A percentile compares a stretch with the other conserved stretches of the same genome.
Conservation (phyloP, 768 basidiomycete species). For the Leucosporidium scottii region DNA sequence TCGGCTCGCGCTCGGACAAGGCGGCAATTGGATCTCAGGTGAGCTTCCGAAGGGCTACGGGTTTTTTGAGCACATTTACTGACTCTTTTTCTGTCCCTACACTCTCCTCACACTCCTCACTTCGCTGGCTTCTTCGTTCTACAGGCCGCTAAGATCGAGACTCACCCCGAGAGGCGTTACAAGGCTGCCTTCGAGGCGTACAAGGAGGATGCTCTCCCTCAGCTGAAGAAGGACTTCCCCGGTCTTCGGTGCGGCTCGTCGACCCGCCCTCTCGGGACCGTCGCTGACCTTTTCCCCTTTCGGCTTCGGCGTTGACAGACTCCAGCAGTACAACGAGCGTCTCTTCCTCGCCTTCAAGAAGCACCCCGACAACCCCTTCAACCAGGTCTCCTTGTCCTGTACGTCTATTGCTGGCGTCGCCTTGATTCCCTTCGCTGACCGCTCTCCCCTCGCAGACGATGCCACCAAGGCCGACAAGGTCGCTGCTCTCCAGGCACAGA, state of each 20-base stretch:
- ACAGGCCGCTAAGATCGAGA: slow-evolving; percentile 26
- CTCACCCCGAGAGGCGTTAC: slow-evolving; percentile 43
- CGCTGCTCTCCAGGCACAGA: slow-evolving; percentile 39
- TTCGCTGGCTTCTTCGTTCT: too few relatives aligned
- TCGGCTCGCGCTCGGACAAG: slow-evolving; percentile 44
- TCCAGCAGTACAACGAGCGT: slow-evolving; percentile 36
- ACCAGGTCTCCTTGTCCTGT: slow-evolving; percentile 41
- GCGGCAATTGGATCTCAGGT: slow-evolving; percentile 41
- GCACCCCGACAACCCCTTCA: slow-evolving; percentile 41
- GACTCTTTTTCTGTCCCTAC: too few relatives aligned
- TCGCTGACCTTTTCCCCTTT: not conserved
- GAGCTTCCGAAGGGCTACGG: too few relatives aligned
- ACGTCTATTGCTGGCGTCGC: slow-evolving; percentile 1
- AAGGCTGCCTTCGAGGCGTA: slow-evolving; percentile 48
- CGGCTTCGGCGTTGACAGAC: not conserved
- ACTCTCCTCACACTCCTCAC: too few relatives aligned
- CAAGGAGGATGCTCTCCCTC: slow-evolving; percentile 44
- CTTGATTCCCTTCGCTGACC: not conserved
- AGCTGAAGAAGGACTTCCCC: slow-evolving; percentile 44
- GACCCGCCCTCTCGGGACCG: not conserved
- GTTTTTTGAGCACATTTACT: too few relatives aligned
- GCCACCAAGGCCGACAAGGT: slow-evolving; percentile 46
- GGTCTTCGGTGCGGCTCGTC: slow-evolving; percentile 39
- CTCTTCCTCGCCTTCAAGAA: slow-evolving; percentile 47
- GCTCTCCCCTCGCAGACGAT: slow-evolving; percentile 34